Evolutionary conservation across 176 grass and related monocot species (phyloP).

Genomic region (Saccharum spontaneum): DNA sequence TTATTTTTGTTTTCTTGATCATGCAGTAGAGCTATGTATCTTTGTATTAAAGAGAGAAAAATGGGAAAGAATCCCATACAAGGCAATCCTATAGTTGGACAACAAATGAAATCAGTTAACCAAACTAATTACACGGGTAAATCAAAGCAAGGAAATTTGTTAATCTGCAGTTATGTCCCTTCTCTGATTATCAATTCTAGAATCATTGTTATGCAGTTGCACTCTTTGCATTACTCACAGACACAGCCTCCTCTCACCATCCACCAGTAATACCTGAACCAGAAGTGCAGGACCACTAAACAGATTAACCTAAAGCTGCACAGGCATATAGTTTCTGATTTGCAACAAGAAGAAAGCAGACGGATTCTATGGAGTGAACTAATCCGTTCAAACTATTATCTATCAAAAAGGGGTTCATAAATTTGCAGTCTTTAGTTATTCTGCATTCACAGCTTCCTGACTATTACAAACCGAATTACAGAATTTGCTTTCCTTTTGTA

Average conservation of each 20-base stretch:
- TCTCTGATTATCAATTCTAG: background rate
- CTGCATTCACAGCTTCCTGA: conserved; percentile 28
- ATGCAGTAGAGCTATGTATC: background rate
- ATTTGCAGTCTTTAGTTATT: conserved; percentile 12
- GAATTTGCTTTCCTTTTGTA: conserved; percentile 44
- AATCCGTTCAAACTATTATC: background rate
- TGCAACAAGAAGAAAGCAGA: conserved; percentile 3
- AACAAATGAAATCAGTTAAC: background rate
- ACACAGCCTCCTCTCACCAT: background rate
- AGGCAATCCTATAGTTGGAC: background rate
- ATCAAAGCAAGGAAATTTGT: background rate
- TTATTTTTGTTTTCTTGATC: background rate
- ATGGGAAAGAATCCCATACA: background rate
- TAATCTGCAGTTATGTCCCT: background rate
- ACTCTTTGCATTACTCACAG: background rate
- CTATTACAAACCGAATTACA: conserved; percentile 23
- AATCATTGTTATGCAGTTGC: background rate
- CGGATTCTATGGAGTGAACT: background rate
- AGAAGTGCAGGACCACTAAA: background rate
- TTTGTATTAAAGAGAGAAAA: background rate
- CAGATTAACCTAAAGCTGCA: conserved; percentile 6
- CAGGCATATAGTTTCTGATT: conserved; percentile 3
- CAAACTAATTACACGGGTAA: background rate
- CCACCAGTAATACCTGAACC: conserved; percentile 18
- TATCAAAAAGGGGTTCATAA: conserved; percentile 14